Base-by-base conservation (phyloP, 179 eudicot species). In the Corrigiola litoralis region DNA sequence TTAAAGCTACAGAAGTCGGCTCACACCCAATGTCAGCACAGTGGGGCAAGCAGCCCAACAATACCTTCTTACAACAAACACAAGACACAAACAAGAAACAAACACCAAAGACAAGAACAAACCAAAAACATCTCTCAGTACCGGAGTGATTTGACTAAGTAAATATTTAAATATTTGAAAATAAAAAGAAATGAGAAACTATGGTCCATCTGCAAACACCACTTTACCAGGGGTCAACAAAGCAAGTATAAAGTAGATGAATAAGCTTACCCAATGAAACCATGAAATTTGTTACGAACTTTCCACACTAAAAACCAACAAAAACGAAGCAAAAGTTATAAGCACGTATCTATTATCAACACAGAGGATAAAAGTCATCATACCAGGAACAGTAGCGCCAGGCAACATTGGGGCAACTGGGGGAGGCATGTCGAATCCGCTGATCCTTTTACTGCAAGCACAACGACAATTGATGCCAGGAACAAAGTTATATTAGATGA, bases 371-470 rank as follows among this genome's bases (percentile, higher is more conserved):
- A 40, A 52, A 72, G n/a, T n/a, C n/a, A 11, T 66, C 55, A 72
- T 82, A 95, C 97, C 99, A 77, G 85, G 45, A 71, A 73, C 73
- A 40, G 81, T 75, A 80, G 85, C 76, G 66, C 79, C 86, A 75
- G 92, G 81, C 73, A 88, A 72, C 78, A 86, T 55, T 50, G 96
- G 87, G 73, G 92, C n/a, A n/a, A n/a, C 73, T 59, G 97, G 97
- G 65, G 99, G 99, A 24, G 99, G 92, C 99, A 95, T 88, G 81
- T 95, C 97, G 63, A 95, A 95, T 61, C 97, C 97, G 66, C 97
- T 95, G 61, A 88, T 70, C 77, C 96, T 88, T 85, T 91, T 91
- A 81, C 97, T 95, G 92, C 72, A 77, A 72, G 76, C 41, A 68
- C 40, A 63, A 44, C 36, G 21, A 6, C 18, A 67, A 36, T 68